A percentile compares a stretch with the other conserved stretches of the same genome.
Conservation (phyloP, 805 yeast species). For the Blastobotrys parvus region DNA sequence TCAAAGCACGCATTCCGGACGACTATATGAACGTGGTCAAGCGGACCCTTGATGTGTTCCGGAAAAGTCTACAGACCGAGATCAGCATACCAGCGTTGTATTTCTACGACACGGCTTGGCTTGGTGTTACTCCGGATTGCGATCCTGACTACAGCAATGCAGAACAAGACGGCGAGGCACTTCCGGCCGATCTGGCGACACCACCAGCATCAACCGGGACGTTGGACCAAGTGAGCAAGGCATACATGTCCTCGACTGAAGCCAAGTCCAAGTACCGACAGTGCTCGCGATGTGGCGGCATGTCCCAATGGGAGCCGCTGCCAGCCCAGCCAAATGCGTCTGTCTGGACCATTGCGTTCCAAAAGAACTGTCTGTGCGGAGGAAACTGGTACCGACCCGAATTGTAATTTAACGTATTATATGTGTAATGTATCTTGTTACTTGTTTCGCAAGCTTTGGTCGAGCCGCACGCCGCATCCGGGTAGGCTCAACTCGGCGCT, state of each 20-base stretch:
- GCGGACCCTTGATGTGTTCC: slow-evolving; percentile 41
- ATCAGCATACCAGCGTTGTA: slow-evolving; percentile 47
- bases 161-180: slow-evolving; percentile 2
- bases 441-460: too few species aligned
- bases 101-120: slow-evolving; percentile 61
- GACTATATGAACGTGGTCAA: slow-evolving; percentile 29
- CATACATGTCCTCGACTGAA: slow-evolving; percentile 24
- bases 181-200: background rate
- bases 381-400: slow-evolving; percentile 45
- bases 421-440: too few species aligned
- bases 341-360: slow-evolving; percentile 57
- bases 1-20: slow-evolving; percentile 51
- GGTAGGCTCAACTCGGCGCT: too few species aligned
- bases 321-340: slow-evolving; percentile 30
- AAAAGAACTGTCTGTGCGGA: slow-evolving; percentile 70
- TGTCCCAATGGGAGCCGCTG: slow-evolving; percentile 30
- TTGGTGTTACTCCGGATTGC: slow-evolving; percentile 33
- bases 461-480: too few species aligned
- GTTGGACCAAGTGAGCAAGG: slow-evolving; percentile 32
- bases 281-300: slow-evolving; percentile 50
- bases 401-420: background rate
- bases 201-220: slow-evolving; percentile 2
- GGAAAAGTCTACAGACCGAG: slow-evolving; percentile 35
- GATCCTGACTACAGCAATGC: slow-evolving; percentile 22
- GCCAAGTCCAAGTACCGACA: slow-evolving; percentile 31